Base-by-base conservation (phyloP, 148 eudicot species). In the Dianthus caryophyllus region DNA sequence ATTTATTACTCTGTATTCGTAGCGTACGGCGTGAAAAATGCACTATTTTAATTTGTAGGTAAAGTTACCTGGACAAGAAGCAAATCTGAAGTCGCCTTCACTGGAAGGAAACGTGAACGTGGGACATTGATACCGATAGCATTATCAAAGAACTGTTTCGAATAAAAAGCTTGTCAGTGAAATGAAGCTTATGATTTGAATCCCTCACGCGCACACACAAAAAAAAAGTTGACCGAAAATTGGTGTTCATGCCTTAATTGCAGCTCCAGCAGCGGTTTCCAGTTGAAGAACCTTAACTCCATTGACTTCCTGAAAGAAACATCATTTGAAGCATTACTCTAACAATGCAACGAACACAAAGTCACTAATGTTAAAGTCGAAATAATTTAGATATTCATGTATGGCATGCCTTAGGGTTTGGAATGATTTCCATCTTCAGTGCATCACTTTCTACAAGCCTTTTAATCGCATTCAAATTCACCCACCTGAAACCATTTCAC, bases 201-300 rank as follows among this genome's bases (percentile, higher is more conserved):
- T 7, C 38, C n/a, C n/a, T n/a, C n/a, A n/a, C n/a, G n/a, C n/a
- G n/a, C n/a, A 59, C 53, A 54, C 12, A 51, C 5, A 17, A 9
- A 36, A 69, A 43, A 50, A 59, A 18, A 24, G 7, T n/a, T n/a
- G 59, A 10, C 59, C 24, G 31, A 51, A 73, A 26, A 0, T 9
- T 24, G 26, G 1, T 31, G 68, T 17, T 54, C 60, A 41, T 85
- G 89, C 98, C 96, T 60, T 88, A 60, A 94, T 94, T 71, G 99
- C 99, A 72, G 99, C 97, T 73, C 99, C 99, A 71, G 96, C 99
- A 73, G 97, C 99, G 52, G 97, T 94, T 85, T 94, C 97, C 60
- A 95, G 84, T 73, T 95, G 99, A 81, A 95, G 96, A 85, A 95
- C 93, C 80, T 95, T 90, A 63, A 90, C 66, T 17, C 99, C 99